Evolutionary conservation across 805 yeast species (phyloP), one percentile per base, ranked within the genome.

Genomic region (Schizosaccharomyces pombe): DNA sequence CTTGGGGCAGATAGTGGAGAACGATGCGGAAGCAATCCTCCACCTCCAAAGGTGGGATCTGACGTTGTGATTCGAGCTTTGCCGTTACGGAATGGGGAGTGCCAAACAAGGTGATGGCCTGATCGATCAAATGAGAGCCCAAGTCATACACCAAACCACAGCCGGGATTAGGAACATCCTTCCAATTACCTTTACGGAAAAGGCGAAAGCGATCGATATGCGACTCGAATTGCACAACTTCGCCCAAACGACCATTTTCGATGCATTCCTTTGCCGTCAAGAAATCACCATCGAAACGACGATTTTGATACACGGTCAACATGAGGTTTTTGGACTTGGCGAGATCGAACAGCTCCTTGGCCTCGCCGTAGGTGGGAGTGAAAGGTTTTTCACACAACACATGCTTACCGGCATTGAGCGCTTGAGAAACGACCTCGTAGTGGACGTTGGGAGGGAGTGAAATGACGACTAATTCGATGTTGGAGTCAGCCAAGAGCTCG

Each of bases 361-460:
- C 68, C 54, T 76, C 77, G 29, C 61, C 62, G 1, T 62, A 63
- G 57, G 74, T 75, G 51, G 76, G 68, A 1, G 76, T 69, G 56
- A 74, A 62, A 14, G 79, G 76, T 60, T 76, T 76, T 57, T 76
- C 80, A 59, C 76, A 71, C 47, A 76, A 62, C 22, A 75, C 76
- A 62, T 75, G 73, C 56, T 72, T 72, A 19, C 70, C 74, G 47
- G 68, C 64, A 11, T 66, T 60, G 52, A 75, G 62, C 5, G 75
- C 72, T 37, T 61, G 56, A 53, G 67, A 58, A 1, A 70, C 72
- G 54, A 68, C 72, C 51, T 70, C 71, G 52, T 69, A 67, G 61
- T 76, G 80, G 58, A 67, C 63, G 14, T 68, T 63, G 63, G 75
- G 78, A 3, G 79, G 79, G 2, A 56, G 47, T n/a, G 54, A 33